Evolutionary conservation across 768 basidiomycete genomes (phyloP).

Genomic region (Calvatia gigantea): DNA sequence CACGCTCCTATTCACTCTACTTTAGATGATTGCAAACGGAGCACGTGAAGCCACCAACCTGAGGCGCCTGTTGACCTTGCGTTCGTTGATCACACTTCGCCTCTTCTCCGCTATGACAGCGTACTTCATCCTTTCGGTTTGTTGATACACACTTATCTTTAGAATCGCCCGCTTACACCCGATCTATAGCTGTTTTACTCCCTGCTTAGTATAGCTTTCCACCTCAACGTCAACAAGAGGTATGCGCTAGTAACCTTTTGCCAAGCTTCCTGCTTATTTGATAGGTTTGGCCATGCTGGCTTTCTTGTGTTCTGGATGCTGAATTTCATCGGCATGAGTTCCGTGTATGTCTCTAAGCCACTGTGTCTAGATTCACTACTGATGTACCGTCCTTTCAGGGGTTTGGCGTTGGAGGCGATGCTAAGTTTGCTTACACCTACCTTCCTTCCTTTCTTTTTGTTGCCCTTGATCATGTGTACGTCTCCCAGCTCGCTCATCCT

Average conservation of each 20-base stretch:
- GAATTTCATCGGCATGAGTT: constrained; percentile 53
- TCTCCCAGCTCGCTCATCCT: not conserved
- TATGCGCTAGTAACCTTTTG: constrained; percentile 18
- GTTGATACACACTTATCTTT: not conserved
- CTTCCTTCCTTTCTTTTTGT: constrained; percentile 58
- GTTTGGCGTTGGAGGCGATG: constrained; percentile 58
- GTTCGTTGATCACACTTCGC: constrained; percentile 29
- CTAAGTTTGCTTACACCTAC: constrained; percentile 50
- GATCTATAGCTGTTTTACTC: constrained; percentile 47
- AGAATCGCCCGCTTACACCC: not conserved
- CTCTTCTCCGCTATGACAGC: constrained; percentile 24
- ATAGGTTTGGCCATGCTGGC: constrained; percentile 45
- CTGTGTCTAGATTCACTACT: not conserved
- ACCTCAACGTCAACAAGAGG: constrained; percentile 49
- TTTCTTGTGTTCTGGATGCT: constrained; percentile 70
- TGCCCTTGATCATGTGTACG: constrained; percentile 62
- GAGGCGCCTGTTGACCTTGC: constrained; percentile 21
- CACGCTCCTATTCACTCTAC: not conserved
- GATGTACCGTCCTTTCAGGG: constrained; percentile 30
- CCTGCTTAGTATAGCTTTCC: constrained; percentile 58
- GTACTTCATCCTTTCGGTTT: constrained; percentile 37
- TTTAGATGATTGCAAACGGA: constrained; percentile 26
- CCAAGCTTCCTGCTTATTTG: not conserved
- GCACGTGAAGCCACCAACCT: constrained; percentile 30
- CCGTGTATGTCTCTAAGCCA: constrained; percentile 36